Base-by-base conservation (phyloP, 495 filamentous ascomycete genomes). In the Filosporella fistucella region DNA sequence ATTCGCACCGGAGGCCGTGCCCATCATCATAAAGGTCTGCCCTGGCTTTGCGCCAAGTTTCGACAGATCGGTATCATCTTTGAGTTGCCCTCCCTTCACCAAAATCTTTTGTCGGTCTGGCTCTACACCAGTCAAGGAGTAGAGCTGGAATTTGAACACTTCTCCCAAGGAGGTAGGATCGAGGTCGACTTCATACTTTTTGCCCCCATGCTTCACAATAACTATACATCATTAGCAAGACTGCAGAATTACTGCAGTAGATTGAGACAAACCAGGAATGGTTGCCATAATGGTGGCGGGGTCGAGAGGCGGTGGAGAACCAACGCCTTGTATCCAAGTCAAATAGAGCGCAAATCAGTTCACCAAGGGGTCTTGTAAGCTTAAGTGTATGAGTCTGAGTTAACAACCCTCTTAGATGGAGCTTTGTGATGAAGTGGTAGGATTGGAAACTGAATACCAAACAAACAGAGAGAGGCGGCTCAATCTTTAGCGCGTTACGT, bases 11-110 rank as follows among this genome's bases (percentile, higher is more conserved):
- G 84, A 80, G 2, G 93, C 87, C 2, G 88, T 95, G 13, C 94
- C 93, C 82, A 98, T 88, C 88, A 98, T 94, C 85, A 94, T 94
- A 64, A 97, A 88, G 5, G 70, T 80, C 60, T 94, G 87, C 39
- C 87, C 85, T 7, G 86, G 74, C 72, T 96, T 96, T 51, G 93
- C 77, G 45, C 82, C 84, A 49, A 96, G 75, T 50, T 78, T 86
- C 54, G 84, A 85, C 61, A 98, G 76, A 38, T 86, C 84, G 29
- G 88, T 84, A 54, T 96, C 93, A 84, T 98, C 87, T 65, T 96
- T 98, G 42, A 98, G 80, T 63, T 93, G 88, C 43, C 87, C 87
- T 56, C 91, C 89, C 67, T 95, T 96, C 58, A 96, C 76, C 26
- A 98, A 65, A 47, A 98, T 86, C 73, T 96, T 97, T 64, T 97